Evolutionary conservation across 768 basidiomycete genomes (phyloP).

Genomic region (Stropharia rugosoannulata): DNA sequence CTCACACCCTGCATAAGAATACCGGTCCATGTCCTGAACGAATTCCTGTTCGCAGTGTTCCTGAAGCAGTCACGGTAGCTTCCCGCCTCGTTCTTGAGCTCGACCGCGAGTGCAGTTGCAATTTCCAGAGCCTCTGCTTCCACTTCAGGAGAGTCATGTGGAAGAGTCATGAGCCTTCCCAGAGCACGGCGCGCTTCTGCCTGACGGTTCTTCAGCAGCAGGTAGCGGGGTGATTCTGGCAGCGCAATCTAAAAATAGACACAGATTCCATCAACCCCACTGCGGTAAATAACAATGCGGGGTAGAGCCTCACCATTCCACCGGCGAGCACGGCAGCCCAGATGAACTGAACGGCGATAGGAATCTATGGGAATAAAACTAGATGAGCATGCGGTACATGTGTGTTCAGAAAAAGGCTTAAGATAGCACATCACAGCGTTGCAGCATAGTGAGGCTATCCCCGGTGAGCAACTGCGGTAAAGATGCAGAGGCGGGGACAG

Average conservation of each 20-base stretch:
- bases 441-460: neutral
- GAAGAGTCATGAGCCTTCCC: conserved; percentile 57
- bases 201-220: conserved; percentile 62
- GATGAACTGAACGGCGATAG: conserved; percentile 73
- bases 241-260: conserved; percentile 14
- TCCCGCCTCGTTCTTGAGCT: conserved; percentile 53
- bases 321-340: conserved; percentile 70
- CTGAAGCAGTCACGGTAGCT: conserved; percentile 58
- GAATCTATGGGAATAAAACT: conserved; percentile 37
- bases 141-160: conserved; percentile 49
- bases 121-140: conserved; percentile 50
- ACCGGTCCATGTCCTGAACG: conserved; percentile 77
- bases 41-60: conserved; percentile 55
- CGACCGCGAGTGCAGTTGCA: conserved; percentile 55
- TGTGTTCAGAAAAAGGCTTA: neutral
- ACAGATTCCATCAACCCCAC: neutral
- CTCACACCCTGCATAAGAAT: conserved; percentile 42
- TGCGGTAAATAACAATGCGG: conserved; percentile 18
- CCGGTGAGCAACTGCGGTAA: neutral
- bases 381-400: conserved; percentile 1
- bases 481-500: neutral
- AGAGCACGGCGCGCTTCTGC: conserved; percentile 57
- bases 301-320: conserved; percentile 58
- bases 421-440: neutral
- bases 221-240: conserved; percentile 58